A percentile compares a stretch with the other conserved stretches of the same genome.
Conservation (phyloP, 768 basidiomycete species). For the Collybia mongolica region DNA sequence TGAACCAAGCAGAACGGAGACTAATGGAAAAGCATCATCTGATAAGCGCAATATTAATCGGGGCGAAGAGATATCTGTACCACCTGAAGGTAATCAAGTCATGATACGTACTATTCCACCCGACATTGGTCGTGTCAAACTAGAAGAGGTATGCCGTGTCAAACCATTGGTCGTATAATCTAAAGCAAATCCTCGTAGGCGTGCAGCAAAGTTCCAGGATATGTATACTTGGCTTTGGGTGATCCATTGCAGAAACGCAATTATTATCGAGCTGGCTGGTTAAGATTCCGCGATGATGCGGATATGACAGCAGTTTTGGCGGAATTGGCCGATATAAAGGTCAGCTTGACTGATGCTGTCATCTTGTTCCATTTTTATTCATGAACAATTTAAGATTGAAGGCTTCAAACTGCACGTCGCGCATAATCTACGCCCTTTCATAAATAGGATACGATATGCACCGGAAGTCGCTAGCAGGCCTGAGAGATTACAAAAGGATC, state of each 20-base stretch:
- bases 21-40: constrained; percentile 51
- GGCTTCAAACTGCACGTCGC: constrained; percentile 92
- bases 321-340: constrained; percentile 85
- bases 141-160: constrained; percentile 74
- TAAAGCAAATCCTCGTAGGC: constrained; percentile 45
- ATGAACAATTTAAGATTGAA: constrained; percentile 65
- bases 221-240: constrained; percentile 84
- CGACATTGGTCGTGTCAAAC: constrained; percentile 83
- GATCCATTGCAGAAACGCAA: constrained; percentile 92
- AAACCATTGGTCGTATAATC: constrained; percentile 3
- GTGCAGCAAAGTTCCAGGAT: constrained; percentile 75
- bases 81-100: constrained; percentile 83
- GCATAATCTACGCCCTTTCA: constrained; percentile 75
- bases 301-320: constrained; percentile 75
- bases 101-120: constrained; percentile 96
- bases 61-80: constrained; percentile 70
- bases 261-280: constrained; percentile 94
- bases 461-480: constrained; percentile 82
- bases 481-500: constrained; percentile 79
- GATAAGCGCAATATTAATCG: constrained; percentile 52
- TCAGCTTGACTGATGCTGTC: constrained; percentile 25
- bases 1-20: constrained; percentile 50
- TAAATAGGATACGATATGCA: constrained; percentile 74
- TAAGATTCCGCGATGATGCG: constrained; percentile 80
- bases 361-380: constrained; percentile 1